Evolutionary conservation across 345 rosid genomes (phyloP).

Genomic region (rapeseed (Brassica napus)): DNA sequence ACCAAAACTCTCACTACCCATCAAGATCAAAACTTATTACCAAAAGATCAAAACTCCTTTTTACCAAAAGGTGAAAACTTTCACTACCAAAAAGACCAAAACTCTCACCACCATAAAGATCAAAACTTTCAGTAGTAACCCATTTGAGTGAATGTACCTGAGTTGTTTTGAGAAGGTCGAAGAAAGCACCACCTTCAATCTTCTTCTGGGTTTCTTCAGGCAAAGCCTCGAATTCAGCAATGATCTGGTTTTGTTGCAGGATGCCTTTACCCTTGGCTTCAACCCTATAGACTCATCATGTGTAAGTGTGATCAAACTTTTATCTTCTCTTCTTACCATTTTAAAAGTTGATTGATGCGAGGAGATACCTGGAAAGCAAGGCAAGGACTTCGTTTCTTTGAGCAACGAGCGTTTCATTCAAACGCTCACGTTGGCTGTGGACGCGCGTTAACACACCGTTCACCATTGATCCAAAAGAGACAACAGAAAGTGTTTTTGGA

Average conservation of each 20-base stretch:
- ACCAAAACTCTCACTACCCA: not conserved
- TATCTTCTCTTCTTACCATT: not conserved
- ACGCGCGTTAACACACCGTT: conserved; percentile 57
- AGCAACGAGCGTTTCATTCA: conserved; percentile 64
- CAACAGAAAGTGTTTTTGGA: conserved; percentile 4
- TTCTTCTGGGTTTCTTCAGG: conserved; percentile 56
- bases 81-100: not conserved
- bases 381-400: conserved; percentile 73
- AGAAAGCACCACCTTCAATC: conserved; percentile 64
- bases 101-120: not conserved
- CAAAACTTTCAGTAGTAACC: not conserved
- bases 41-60: not conserved
- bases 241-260: conserved; percentile 72
- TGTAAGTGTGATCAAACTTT: conserved; percentile 13
- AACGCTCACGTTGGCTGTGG: conserved; percentile 77
- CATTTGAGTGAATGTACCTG: conserved; percentile 49
- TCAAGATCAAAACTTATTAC: not conserved
- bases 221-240: conserved; percentile 77
- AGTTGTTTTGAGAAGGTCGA: conserved; percentile 66
- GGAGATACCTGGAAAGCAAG: conserved; percentile 63
- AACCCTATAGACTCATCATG: conserved; percentile 46
- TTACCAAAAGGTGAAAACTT: not conserved
- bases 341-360: not conserved
- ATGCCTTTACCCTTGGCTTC: conserved; percentile 80
- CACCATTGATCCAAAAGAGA: conserved; percentile 51